Base-by-base conservation (phyloP, 2,329 filamentous ascomycete genomes). In the Stylonectria norvegica region DNA sequence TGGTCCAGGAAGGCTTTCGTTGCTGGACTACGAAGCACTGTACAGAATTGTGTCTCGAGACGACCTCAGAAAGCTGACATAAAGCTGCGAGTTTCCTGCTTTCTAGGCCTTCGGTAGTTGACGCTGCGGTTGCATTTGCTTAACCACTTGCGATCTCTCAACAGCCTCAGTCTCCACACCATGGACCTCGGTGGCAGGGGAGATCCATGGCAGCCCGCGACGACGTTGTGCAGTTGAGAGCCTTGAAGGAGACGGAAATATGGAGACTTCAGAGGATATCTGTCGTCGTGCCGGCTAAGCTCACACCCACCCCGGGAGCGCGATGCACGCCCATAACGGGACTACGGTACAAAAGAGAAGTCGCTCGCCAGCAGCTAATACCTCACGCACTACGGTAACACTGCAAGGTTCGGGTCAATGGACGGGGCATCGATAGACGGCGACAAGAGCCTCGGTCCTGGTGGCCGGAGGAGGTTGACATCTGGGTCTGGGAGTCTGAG, bases 321-420 rank as follows among this genome's bases (percentile, higher is more conserved):
- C 9, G n/a, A 18, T n/a, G 15, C 30, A 32, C 30, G 9, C 30
- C 27, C 27, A 9, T 25, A 8, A 8, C 22, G 8, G 22, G 12
- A 12, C 22, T 25, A n/a, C n/a, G n/a, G n/a, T n/a, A n/a, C n/a
- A n/a, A n/a, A n/a, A n/a, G n/a, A n/a, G n/a, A n/a, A 14, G 7
- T n/a, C 7, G 27, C n/a, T 29, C 27, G n/a, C 27, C 27, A 14
- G 27, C 27, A 6, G 27, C 27, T 29, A 14, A n/a, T 29, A n/a
- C n/a, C n/a, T n/a, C n/a, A n/a, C n/a, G n/a, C n/a, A n/a, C n/a
- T n/a, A n/a, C n/a, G n/a, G n/a, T 18, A 36, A 34, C 37, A 36
- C 40, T 36, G 42, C 43, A 38, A 33, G 18, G 40, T 36, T 52
- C 54, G 54, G 54, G 38, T 57, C 52, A 57, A 57, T 38, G 54